Conservation (phyloP, 2,329 filamentous ascomycete genomes). For the Cordyceps militaris region DNA sequence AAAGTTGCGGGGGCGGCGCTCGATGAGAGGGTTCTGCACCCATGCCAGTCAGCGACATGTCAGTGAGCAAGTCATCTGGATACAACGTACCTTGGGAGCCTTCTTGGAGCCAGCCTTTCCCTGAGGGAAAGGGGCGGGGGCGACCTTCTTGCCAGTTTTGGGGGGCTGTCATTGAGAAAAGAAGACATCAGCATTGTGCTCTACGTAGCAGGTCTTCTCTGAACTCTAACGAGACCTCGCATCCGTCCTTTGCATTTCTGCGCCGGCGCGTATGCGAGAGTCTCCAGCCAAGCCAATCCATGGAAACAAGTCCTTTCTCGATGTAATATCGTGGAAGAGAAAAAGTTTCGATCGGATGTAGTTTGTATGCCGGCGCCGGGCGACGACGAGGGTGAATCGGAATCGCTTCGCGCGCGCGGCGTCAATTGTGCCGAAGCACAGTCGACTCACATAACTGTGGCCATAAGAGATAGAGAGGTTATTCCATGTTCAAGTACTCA, state of each 20-base stretch:
- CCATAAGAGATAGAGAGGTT: conserved; percentile 30
- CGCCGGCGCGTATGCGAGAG: conserved; percentile 29
- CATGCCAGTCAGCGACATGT: neutral
- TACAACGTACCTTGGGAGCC: conserved; percentile 77
- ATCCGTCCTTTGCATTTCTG: conserved; percentile 45
- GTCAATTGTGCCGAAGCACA: conserved; percentile 28
- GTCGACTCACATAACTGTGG: conserved; percentile 31
- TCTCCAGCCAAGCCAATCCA: conserved; percentile 60
- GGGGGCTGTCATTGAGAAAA: conserved; percentile 99
- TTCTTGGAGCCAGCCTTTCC: conserved; percentile 91
- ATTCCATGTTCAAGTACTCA: conserved; percentile 26
- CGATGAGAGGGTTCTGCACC: conserved; percentile 90
- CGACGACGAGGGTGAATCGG: conserved; percentile 19
- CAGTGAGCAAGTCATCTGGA: neutral
- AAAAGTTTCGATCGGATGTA: conserved; percentile 19
- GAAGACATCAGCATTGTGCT: conserved; percentile 82
- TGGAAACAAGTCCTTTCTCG: conserved; percentile 4
- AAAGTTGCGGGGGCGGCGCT: conserved; percentile 96
- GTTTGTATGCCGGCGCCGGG: conserved; percentile 21
- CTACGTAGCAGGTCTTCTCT: conserved; percentile 70
- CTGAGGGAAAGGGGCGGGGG: conserved; percentile 92
- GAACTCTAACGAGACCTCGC: conserved; percentile 78
- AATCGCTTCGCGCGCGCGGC: conserved; percentile 18
- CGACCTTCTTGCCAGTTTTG: conserved; percentile 96
- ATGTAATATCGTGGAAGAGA: conserved; percentile 11